A percentile compares a stretch with the other conserved stretches of the same genome.
phyloP scores from a whole-genome alignment of 768 basidiomycete genomes.

The Pulveroboletus sp. region DNA sequence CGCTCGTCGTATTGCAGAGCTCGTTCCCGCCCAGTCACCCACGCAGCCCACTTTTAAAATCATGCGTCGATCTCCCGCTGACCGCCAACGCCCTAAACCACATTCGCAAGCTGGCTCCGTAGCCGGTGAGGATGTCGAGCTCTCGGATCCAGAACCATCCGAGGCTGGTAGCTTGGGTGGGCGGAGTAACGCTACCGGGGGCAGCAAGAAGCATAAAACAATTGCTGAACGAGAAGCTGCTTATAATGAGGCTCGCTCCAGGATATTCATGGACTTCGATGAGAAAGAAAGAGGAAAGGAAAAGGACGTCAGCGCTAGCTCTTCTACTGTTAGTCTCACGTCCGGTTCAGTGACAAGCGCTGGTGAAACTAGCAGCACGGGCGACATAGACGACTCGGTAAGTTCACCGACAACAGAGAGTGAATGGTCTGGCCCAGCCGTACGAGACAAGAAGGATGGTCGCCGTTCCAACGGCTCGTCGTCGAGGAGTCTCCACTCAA shows the following conservation, averaged over 20 bases:
- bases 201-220: conserved; percentile 67
- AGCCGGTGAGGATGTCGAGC: conserved; percentile 68
- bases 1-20: conserved; percentile 60
- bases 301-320: conserved; percentile 71
- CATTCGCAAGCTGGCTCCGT: conserved; percentile 72
- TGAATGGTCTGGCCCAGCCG: conserved; percentile 65
- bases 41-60: conserved; percentile 82
- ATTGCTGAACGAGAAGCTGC: conserved; percentile 85
- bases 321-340: conserved; percentile 66
- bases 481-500: conserved; percentile 55
- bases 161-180: conserved; percentile 75
- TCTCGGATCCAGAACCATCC: conserved; percentile 75
- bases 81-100: conserved; percentile 51
- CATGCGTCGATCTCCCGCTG: conserved; percentile 64
- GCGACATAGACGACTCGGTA: conserved; percentile 62
- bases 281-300: conserved; percentile 63
- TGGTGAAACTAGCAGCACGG: conserved; percentile 56
- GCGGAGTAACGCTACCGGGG: conserved; percentile 57
- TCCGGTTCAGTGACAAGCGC: conserved; percentile 59
- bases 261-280: conserved; percentile 83
- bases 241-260: conserved; percentile 80
- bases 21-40: conserved; percentile 69
- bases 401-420: conserved; percentile 77
- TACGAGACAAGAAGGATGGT: conserved; percentile 53
- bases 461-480: conserved; percentile 54